These are phyloP conservation scores for Coemansia sp. DNA, from an alignment of 192 early-diverging fungal species.

Conservation along the genomic window DNA sequence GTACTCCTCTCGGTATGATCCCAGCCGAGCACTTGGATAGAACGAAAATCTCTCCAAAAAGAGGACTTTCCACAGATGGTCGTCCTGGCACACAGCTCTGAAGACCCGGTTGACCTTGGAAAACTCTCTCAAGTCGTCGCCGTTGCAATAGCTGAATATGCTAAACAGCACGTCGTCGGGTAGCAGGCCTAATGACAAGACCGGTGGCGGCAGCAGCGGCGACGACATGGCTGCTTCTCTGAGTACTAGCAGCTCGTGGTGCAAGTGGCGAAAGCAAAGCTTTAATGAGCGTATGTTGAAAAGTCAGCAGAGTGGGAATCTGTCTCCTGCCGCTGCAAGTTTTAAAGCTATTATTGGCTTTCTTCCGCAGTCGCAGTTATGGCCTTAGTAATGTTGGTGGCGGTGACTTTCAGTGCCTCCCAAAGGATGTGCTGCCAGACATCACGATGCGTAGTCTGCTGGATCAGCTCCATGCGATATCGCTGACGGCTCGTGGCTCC, in stretches of 20 bases:
- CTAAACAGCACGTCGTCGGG: slow-evolving; percentile 28
- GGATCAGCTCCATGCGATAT: no score
- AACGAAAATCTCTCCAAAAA: slow-evolving; percentile 14
- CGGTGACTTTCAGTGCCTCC: no score
- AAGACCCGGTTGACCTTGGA: slow-evolving; percentile 22
- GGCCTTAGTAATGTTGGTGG: no score
- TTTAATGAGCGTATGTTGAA: not conserved
- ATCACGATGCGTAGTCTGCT: no score
- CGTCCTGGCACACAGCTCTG: slow-evolving; percentile 11
- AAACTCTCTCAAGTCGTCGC: slow-evolving; percentile 28
- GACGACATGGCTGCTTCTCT: not conserved
- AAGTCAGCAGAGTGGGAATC: not conserved
- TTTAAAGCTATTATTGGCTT: no score
- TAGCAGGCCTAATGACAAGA: not conserved
- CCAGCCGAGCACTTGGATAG: not conserved
- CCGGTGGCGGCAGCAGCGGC: not conserved
- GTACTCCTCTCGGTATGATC: slow-evolving; percentile 23
- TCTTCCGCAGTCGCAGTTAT: no score
- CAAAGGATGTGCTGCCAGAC: no score
- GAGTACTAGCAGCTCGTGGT: not conserved
- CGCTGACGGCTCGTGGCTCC: no score
- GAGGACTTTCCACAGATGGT: slow-evolving; percentile 32
- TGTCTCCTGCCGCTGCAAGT: no score
- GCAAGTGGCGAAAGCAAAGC: slow-evolving; percentile 2
- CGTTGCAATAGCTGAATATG: slow-evolving; percentile 37